Evolutionary conservation across 345 rosid species (phyloP), one percentile per base, ranked within the genome.

Genomic region (Anastatica hierochuntica): DNA sequence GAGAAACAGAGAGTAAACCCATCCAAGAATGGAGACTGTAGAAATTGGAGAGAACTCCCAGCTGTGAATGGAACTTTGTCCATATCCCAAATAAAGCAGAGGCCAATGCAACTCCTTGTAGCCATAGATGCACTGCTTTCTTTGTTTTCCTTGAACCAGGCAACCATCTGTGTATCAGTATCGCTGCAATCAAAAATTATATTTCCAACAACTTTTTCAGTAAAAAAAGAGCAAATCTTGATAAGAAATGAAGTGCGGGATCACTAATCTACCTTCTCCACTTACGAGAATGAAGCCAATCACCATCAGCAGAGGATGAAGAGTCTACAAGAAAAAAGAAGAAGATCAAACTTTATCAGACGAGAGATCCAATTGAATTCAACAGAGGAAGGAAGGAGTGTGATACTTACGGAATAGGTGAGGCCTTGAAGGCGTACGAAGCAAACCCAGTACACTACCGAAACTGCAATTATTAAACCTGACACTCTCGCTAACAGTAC

Each of bases 1-100:
- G 71, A 72, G 72, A 79, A 59, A 90, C 54, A 64, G 92, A 90
- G 75, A 79, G 54, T 58, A 90, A 75, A 38, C 98, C 98, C 92
- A 87, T 87, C 98, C 98, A 90, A 69, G 96, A 90, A 79, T 90
- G 98, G 49, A 90, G 77, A 65, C 84, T 87, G 23, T 71, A 87
- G 78, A 90, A 90, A 69, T 90, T 87, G 26, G 89, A 84, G 40
- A 83, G 68, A 40, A 84, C 17, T 11, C 98, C 98, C 16, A 69
- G 59, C 20, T 69, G 39, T 12, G 75, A 74, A 8, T 75, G 89
- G 49, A 90, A 90, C 71, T 72, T 90, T 4, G 89, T 84, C 96
- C 98, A 90, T 27, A 90, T 79, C 53, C 98, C 98, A 53, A 80
- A 81, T 14, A 82, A 17, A 72, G 92, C 96, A 71, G 66, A 80